Conservation (phyloP, 148 eudicot species). For the Amaranthus cruentus region DNA sequence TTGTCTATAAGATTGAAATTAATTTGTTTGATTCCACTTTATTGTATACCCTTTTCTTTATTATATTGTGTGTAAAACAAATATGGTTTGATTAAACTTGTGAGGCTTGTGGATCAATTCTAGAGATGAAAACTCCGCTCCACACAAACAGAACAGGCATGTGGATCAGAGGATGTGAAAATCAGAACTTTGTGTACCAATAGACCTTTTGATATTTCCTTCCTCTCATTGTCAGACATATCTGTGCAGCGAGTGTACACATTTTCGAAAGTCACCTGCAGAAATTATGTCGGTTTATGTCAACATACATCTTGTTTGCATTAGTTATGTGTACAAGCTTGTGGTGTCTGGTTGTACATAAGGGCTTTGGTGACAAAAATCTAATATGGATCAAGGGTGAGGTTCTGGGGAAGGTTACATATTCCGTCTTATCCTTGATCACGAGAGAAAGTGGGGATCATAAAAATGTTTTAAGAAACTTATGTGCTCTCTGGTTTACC, state of each 20-base stretch:
- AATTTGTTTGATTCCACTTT: background rate
- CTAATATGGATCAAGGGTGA: constrained; percentile 4
- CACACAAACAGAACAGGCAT: constrained; percentile 19
- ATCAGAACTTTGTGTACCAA: constrained; percentile 2
- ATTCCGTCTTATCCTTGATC: background rate
- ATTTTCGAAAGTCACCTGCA: background rate
- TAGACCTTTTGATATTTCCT: background rate
- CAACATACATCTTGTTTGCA: background rate
- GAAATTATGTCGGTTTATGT: background rate
- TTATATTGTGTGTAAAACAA: background rate
- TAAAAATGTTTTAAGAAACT: background rate
- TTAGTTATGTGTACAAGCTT: background rate
- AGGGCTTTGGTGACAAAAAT: background rate
- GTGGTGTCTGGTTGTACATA: background rate
- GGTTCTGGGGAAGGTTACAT: background rate
- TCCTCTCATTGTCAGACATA: background rate
- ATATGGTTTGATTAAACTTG: background rate
- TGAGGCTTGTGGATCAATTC: background rate
- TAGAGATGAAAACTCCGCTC: constrained; percentile 14
- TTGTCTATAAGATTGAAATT: constrained; percentile 14
- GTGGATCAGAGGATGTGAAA: constrained; percentile 18
- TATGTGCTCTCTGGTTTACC: background rate
- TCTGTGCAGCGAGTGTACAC: constrained; percentile 7
- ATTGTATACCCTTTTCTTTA: background rate
- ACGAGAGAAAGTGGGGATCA: background rate